phyloP scores from a whole-genome alignment of 768 basidiomycete genomes.

The Leccinum incarnatum region DNA sequence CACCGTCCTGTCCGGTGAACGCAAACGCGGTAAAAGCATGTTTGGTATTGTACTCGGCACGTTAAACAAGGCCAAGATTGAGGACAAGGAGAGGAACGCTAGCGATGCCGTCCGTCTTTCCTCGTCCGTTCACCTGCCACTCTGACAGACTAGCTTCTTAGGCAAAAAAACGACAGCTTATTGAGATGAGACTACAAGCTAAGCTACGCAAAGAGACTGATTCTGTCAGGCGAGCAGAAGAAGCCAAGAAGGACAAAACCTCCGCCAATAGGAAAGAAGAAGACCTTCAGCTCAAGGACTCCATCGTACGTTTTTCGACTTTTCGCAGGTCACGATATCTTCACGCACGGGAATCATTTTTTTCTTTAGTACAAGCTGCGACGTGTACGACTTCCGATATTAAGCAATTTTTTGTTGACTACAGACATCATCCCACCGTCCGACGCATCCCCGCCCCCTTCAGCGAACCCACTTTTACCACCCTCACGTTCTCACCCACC shows the following conservation, averaged over 20 bases:
- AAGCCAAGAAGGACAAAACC: constrained; percentile 81
- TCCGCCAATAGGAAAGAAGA: constrained; percentile 76
- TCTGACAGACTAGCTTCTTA: constrained; percentile 28
- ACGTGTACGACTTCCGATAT: constrained; percentile 63
- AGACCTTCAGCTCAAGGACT: constrained; percentile 77
- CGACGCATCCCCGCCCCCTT: constrained; percentile 30
- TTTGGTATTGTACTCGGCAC: constrained; percentile 82
- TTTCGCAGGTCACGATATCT: neutral
- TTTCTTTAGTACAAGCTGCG: constrained; percentile 67
- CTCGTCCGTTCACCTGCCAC: neutral
- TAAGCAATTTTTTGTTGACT: constrained; percentile 74
- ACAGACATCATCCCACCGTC: constrained; percentile 59
- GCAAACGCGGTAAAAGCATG: constrained; percentile 86
- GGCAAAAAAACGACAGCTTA: constrained; percentile 82
- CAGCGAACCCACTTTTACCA: constrained; percentile 40
- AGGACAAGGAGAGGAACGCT: constrained; percentile 81
- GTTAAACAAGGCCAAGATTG: constrained; percentile 82
- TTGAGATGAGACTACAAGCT: constrained; percentile 81
- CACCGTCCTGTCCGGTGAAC: constrained; percentile 50
- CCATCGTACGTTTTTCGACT: constrained; percentile 53
- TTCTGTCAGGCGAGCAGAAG: constrained; percentile 80
- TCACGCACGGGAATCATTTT: neutral
- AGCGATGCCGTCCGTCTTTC: constrained; percentile 67
- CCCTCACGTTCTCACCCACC: constrained; percentile 68
- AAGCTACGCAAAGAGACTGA: constrained; percentile 85